Conservation (phyloP, 148 eudicot genomes). For the Cornus kousa region DNA sequence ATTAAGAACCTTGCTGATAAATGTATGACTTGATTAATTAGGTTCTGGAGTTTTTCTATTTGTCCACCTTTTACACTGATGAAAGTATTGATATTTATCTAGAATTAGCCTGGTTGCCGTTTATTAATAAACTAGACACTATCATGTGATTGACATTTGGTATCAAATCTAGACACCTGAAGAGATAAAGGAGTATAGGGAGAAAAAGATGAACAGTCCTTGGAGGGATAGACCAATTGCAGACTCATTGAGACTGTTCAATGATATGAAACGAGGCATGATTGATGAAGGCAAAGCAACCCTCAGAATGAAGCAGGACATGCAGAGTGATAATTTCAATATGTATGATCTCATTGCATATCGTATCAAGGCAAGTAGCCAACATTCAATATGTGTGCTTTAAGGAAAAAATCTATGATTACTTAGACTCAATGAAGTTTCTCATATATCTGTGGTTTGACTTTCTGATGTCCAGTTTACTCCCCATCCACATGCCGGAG, state of each 20-base stretch:
- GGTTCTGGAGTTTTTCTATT: not conserved
- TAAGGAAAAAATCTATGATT: not conserved
- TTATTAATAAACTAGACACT: not conserved
- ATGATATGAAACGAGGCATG: slow-evolving; percentile 87
- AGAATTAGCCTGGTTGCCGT: not conserved
- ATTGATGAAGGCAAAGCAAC: slow-evolving; percentile 98
- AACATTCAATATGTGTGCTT: not conserved
- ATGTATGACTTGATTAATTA: not conserved
- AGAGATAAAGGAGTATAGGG: slow-evolving; percentile 84
- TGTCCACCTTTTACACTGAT: not conserved
- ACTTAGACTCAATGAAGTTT: not conserved
- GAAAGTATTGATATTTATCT: not conserved
- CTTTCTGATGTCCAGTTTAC: slow-evolving; percentile 62
- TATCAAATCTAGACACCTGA: slow-evolving; percentile 60
- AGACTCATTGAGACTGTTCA: slow-evolving; percentile 75
- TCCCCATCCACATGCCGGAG: slow-evolving; percentile 97
- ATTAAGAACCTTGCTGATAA: not conserved
- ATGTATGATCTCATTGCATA: slow-evolving; percentile 99
- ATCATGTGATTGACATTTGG: slow-evolving; percentile 5
- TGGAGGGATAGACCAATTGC: slow-evolving; percentile 92
- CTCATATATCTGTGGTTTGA: slow-evolving; percentile 10
- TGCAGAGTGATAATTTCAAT: slow-evolving; percentile 88
- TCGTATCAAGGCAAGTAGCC: slow-evolving; percentile 81
- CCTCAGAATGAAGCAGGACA: slow-evolving; percentile 96
- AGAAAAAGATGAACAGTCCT: slow-evolving; percentile 92